Evolutionary conservation across 140 eudicot genomes (phyloP), one percentile per base, ranked within the genome.

Genomic region (Stevia rebaudiana): DNA sequence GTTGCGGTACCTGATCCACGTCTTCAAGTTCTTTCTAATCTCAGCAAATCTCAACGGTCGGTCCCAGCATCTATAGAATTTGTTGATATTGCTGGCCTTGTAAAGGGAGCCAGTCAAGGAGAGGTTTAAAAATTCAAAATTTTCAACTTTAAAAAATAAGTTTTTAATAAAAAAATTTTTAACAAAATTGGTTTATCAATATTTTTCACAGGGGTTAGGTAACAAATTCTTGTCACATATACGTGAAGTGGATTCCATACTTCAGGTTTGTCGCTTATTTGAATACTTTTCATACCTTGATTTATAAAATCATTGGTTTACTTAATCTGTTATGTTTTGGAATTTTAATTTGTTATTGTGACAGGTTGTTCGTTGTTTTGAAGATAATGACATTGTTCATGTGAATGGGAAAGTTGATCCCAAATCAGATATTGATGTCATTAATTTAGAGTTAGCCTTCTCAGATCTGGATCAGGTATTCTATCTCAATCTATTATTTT

Each of bases 31-130:
- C 98, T 91, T 44, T 84, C 96, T 17, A 75, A 79, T 74, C 80
- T 92, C 69, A 81, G 98, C 77, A 92, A 92, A 77, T 92, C 96
- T 60, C 85, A 92, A 53, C 77, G 78, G 30, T 77, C 96, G 6
- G 96, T 92, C 59, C 89, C 98, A 46, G 98, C 98, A 3, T 85
- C 96, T 23, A 85, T 92, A 43, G 98, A 88, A 56, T 88, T 92
- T 65, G 95, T 92, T 30, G 98, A 92, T 85, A 87, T 92, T 73
- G 98, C 98, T 52, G 98, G 98, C 36, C 96, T 92, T 65, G 98
- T 92, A 18, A 92, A 92, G 69, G 98, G 98, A 68, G 96, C 98
- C 63, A 92, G 96, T 81, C 95, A 88, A 76, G 98, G 98, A 61
- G 98, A 92, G 98, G 98, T 92, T 66, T 28, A 21, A 41, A 69